Base-by-base conservation (phyloP, 176 grass and related monocot species). In the Phyllostachys edulis region DNA sequence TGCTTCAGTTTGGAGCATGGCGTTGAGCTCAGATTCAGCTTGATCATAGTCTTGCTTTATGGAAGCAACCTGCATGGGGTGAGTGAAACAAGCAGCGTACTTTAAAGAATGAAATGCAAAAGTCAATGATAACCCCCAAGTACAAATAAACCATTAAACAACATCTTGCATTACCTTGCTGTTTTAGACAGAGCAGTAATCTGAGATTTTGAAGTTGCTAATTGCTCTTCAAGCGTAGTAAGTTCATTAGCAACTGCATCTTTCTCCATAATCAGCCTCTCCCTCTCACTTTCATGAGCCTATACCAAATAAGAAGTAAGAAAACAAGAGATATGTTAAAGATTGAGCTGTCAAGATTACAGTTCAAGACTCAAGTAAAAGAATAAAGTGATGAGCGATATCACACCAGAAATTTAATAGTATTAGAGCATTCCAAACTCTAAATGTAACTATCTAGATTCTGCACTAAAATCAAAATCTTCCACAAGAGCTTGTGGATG, bases 241-340 rank as follows among this genome's bases (percentile, higher is more conserved):
- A 99, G 93, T 47, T 99, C 96, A 71, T 87, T 88, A 85, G 77
- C 45, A 34, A 96, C 88, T 67, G 93, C 89, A 83, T 99, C 96
- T 89, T 96, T 96, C 88, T 99, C 96, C 96, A 99, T 96, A 72
- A 96, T 92, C 27, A 96, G 74, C 46, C 89, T 99, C 73, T 96
- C 96, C 68, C 77, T 92, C 78, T 92, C 89, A 79, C 78, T 92
- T 91, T 96, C 91, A 92, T 99, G 81, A 73, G 70, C 87, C 96
- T 98, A 75, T 44, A n/a, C 45, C 64, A 23, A 64, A 83, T 76
- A 83, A 79, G 69, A 17, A 32, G 61, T 15, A 67, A 41, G 41
- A 65, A 71, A 69, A 41, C 37, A n/a, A n/a, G n/a, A n/a, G n/a
- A n/a, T n/a, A n/a, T n/a, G n/a, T n/a, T n/a, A n/a, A n/a, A n/a